Conservation (phyloP, 805 yeast species). For the Metschnikowia matae region DNA sequence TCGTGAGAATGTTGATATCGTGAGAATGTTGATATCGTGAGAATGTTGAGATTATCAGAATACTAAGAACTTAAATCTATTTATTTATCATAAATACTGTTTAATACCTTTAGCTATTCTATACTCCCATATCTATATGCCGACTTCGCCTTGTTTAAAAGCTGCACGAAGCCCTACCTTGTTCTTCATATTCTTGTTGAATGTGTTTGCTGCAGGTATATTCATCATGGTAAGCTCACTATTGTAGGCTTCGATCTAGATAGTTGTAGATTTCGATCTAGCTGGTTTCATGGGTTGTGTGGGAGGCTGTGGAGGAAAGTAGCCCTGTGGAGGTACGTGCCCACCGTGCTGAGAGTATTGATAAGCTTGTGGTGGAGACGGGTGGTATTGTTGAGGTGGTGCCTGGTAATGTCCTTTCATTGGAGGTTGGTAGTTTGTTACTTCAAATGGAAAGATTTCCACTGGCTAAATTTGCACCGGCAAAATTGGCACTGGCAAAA, state of each 20-base stretch:
- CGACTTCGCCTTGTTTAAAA: conserved; percentile 62
- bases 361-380: conserved; percentile 12
- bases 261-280: conserved; percentile 25
- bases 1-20: too few relatives aligned
- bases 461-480: too few relatives aligned
- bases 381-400: conserved; percentile 14
- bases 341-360: conserved; percentile 7
- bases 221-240: conserved; percentile 43
- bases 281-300: conserved; percentile 1
- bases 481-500: too few relatives aligned
- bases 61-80: conserved; percentile 31
- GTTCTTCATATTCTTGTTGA: conserved; percentile 41
- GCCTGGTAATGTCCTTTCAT: conserved; percentile 18
- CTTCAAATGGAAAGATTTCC: too few relatives aligned
- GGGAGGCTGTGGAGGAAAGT: conserved; percentile 14
- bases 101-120: too few relatives aligned
- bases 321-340: conserved; percentile 15
- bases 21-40: too few relatives aligned
- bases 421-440: conserved; percentile 13
- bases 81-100: not conserved
- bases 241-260: too few relatives aligned
- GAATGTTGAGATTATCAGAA: conserved; percentile 60
- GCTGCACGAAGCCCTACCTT: conserved; percentile 62
- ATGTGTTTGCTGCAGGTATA: conserved; percentile 43
- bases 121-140: conserved; percentile 40